Evolutionary conservation across 345 rosid species (phyloP), one percentile per base, ranked within the genome.

Genomic region (Euphorbia pulcherrima): DNA sequence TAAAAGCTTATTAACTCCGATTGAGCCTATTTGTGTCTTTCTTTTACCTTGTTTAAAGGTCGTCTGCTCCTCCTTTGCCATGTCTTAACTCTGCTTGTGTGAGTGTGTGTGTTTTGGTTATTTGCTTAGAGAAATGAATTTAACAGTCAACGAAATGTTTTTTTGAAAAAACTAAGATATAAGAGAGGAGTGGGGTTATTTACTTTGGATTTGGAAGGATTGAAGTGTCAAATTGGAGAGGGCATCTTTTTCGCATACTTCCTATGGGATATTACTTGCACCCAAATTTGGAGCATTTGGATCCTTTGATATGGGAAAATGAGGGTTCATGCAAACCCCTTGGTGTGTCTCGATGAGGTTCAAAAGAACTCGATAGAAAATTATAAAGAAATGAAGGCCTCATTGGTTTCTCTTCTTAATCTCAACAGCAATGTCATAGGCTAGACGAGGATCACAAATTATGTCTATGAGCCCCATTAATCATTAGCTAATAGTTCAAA

Each of bases 211-310:
- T 55, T 47, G 64, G 70, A 27, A 48, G 35, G 65, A 26, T 67
- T 67, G 61, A 64, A 30, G 72, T 66, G 69, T 62, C 73, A 71
- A 68, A 68, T 33, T 68, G 77, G 76, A 78, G 64, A 72, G 77
- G 82, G 68, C 86, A 18, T 30, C 12, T 4, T 26, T 59, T 50
- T 50, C 44, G 11, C 44, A 9, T 39, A 9, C 44, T 39, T 39
- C 10, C 44, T 39, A 39, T 39, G 44, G 44, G 44, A 39, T 1
- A 39, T 39, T 39, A 9, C 10, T 39, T 39, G 50, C 50, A 44
- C 12, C 50, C 50, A 44, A 44, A 12, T 44, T 44, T n/a, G n/a
- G n/a, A n/a, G n/a, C n/a, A n/a, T n/a, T n/a, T n/a, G n/a, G n/a
- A n/a, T n/a, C n/a, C n/a, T n/a, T n/a, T n/a, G n/a, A n/a, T n/a